A percentile compares a stretch with the other conserved stretches of the same genome.
These are phyloP conservation scores for Anthostomella pinea DNA, from an alignment of 2,329 filamentous ascomycete species.

Conservation along the genomic window DNA sequence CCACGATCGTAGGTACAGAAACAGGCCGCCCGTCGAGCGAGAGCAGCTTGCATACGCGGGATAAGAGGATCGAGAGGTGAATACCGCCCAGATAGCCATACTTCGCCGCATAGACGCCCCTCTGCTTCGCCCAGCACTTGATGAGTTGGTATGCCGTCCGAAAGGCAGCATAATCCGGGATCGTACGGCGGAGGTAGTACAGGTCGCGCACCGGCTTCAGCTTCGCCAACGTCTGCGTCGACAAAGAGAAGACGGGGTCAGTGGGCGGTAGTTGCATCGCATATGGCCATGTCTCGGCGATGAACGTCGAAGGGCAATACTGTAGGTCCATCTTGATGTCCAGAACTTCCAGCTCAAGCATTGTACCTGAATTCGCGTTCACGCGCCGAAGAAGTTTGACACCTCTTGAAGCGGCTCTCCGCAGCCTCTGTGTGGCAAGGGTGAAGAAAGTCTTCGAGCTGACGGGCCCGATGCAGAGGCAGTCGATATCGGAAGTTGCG, in stretches of 20 bases:
- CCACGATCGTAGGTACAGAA: conserved; percentile 50
- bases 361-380: conserved; percentile 56
- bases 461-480: conserved; percentile 61
- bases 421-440: conserved; percentile 53
- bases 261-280: conserved; percentile 45
- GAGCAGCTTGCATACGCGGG: conserved; percentile 57
- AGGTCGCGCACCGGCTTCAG: conserved; percentile 64
- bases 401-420: conserved; percentile 40
- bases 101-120: conserved; percentile 62
- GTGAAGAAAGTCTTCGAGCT: conserved; percentile 60
- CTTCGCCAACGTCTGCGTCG: conserved; percentile 55
- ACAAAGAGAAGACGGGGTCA: conserved; percentile 54
- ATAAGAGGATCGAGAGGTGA: conserved; percentile 61
- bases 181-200: conserved; percentile 55
- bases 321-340: conserved; percentile 62
- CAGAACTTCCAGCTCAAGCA: conserved; percentile 60
- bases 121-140: conserved; percentile 58
- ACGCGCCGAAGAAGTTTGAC: conserved; percentile 56
- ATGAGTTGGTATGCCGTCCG: conserved; percentile 57
- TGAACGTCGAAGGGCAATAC: conserved; percentile 58
- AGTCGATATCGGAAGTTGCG: conserved; percentile 60
- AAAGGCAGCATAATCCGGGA: conserved; percentile 59
- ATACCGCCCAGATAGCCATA: conserved; percentile 66
- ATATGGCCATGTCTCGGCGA: conserved; percentile 53
- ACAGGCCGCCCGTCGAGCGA: conserved; percentile 34